Base-by-base conservation (phyloP, 75 land plant species). In the Chamaecyparis obtusa region DNA sequence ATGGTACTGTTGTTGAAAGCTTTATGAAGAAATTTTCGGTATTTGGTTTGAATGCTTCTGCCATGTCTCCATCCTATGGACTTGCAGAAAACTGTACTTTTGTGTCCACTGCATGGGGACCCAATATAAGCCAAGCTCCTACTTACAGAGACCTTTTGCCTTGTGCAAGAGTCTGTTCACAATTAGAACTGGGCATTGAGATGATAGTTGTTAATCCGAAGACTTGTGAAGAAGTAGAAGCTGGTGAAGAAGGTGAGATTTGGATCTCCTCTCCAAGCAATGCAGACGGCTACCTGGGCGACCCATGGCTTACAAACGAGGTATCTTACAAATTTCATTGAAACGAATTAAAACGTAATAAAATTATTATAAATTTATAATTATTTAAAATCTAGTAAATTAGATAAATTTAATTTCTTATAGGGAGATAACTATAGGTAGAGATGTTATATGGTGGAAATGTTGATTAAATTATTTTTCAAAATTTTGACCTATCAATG, bases 61-160 rank as follows among this genome's bases (percentile, higher is more conserved):
- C 87, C 32, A 87, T 93, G 39, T 86, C 91, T 57, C 94, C 94
- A 49, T 93, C 94, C 33, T 93, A 93, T 83, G 94, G 94, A n/a
- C 87, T 93, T 24, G 94, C 94, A 7, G 94, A 93, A 88, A 93
- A 91, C 55, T 91, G 92, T 87, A 93, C 94, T 0, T 93, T 90
- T 87, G 94, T 93, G 10, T 93, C 91, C 15, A 93, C 94, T 30
- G 86, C 94, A 51, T 93, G 92, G 91, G 84, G 90, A 15, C 30
- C 46, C 30, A 75, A 51, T 44, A n/a, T 11, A 36, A 60, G 46
- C n/a, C 46, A 49, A 35, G 21, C 37, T 21, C 94, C 92, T 14
- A n/a, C 87, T 69, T 71, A 90, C 85, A 85, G 87, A n/a, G 64
- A 82, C 84, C 91, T 93, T 43, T 35, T 93, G 41, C 94, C 94